These are phyloP conservation scores for Dactylellina parvicollis DNA, from an alignment of 2,329 filamentous ascomycete genomes.

Conservation along the genomic window DNA sequence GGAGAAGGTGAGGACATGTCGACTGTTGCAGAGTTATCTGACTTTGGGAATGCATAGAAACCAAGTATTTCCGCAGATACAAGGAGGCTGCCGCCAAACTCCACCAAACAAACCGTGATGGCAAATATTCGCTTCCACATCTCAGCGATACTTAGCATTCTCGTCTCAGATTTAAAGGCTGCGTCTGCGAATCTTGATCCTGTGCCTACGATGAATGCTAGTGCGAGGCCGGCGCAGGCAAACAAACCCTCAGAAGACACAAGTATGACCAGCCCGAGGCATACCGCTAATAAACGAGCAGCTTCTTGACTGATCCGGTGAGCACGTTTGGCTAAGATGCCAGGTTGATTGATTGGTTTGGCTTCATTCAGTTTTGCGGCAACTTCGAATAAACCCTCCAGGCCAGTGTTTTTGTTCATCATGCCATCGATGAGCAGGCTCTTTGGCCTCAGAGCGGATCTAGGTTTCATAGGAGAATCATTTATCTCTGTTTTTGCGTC, in stretches of 20 bases:
- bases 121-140: constrained; percentile 35
- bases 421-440: constrained; percentile 41
- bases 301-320: constrained; percentile 41
- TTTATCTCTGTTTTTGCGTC: constrained; percentile 41
- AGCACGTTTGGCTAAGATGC: constrained; percentile 43
- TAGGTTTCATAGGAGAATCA: constrained; percentile 39
- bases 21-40: neutral
- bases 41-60: neutral
- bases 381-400: constrained; percentile 47
- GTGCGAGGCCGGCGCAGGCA: constrained; percentile 18
- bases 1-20: neutral
- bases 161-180: constrained; percentile 8
- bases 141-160: constrained; percentile 13
- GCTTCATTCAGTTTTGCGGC: constrained; percentile 42
- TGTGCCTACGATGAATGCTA: constrained; percentile 24
- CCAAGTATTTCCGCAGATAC: constrained; percentile 38
- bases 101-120: constrained; percentile 35
- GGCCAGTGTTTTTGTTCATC: constrained; percentile 33
- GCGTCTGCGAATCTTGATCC: constrained; percentile 35
- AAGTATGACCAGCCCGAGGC: constrained; percentile 30
- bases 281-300: constrained; percentile 43
- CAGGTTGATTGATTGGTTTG: constrained; percentile 46
- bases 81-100: constrained; percentile 10
- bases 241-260: constrained; percentile 19
- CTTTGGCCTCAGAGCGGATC: constrained; percentile 20